phyloP scores from a whole-genome alignment of 148 eudicot genomes.

The Rhododendron ferrugineum region DNA sequence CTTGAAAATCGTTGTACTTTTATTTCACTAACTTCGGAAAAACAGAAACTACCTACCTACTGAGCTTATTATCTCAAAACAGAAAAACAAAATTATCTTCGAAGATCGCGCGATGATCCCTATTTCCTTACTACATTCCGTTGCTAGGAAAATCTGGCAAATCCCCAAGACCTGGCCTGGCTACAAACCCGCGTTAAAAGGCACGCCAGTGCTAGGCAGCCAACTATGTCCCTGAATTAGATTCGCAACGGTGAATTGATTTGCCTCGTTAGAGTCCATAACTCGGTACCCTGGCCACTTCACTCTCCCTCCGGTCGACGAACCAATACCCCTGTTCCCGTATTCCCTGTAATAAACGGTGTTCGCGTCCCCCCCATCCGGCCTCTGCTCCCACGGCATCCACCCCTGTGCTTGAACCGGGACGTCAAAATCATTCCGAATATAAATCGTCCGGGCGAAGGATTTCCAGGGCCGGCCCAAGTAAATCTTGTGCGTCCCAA shows the following conservation, averaged over 20 bases:
- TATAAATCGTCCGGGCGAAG: constrained; percentile 11
- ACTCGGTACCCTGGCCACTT: constrained; percentile 19
- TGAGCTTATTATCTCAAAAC: not conserved
- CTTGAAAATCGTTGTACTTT: not conserved
- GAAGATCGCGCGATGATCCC: not conserved
- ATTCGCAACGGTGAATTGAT: constrained; percentile 12
- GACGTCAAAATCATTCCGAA: constrained; percentile 5
- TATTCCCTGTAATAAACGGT: constrained; percentile 18
- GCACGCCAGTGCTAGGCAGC: constrained; percentile 23
- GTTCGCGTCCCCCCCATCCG: not conserved
- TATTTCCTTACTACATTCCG: not conserved
- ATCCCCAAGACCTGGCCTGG: not conserved
- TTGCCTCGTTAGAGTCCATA: constrained; percentile 8
- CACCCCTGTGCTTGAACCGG: constrained; percentile 18
- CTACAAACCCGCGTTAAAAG: constrained; percentile 14
- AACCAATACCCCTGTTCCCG: constrained; percentile 19
- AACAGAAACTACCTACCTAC: not conserved
- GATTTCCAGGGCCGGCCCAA: constrained; percentile 23
- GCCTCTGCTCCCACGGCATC: not conserved
- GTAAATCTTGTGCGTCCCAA: not conserved
- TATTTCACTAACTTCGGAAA: not conserved
- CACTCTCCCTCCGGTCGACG: constrained; percentile 13
- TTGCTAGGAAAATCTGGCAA: not conserved
- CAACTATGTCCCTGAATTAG: constrained; percentile 16
- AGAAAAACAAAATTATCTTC: not conserved